These are phyloP conservation scores for Byssothecium circinans DNA, from an alignment of 2,329 filamentous ascomycete genomes.

Conservation along the genomic window DNA sequence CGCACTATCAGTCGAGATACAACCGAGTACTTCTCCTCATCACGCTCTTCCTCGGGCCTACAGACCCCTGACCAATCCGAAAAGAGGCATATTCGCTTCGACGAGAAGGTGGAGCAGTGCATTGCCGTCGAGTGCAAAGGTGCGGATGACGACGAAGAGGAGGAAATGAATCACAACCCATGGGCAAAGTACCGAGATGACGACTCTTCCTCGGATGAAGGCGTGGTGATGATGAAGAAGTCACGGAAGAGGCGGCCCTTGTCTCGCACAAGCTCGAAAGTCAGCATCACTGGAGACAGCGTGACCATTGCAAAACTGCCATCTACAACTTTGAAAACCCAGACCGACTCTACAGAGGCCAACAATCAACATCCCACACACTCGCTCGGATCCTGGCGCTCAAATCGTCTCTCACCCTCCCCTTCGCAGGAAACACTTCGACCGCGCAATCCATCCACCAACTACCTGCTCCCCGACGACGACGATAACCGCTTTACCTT, in stretches of 20 bases:
- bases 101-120: slow-evolving; percentile 92
- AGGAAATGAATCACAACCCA: slow-evolving; percentile 46
- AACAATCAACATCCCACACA: slow-evolving; percentile 54
- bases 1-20: slow-evolving; percentile 64
- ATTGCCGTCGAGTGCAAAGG: slow-evolving; percentile 89
- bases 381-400: slow-evolving; percentile 50
- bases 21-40: slow-evolving; percentile 61
- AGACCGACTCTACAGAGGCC: slow-evolving; percentile 72
- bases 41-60: slow-evolving; percentile 69
- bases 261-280: slow-evolving; percentile 59
- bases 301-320: slow-evolving; percentile 88
- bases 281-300: slow-evolving; percentile 63
- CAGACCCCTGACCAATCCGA: slow-evolving; percentile 64
- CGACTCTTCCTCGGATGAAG: slow-evolving; percentile 69
- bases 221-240: slow-evolving; percentile 79
- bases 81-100: slow-evolving; percentile 90
- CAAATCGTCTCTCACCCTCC: slow-evolving; percentile 64
- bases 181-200: slow-evolving; percentile 46
- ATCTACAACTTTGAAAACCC: slow-evolving; percentile 83
- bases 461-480: slow-evolving; percentile 65
- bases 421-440: slow-evolving; percentile 81
- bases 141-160: slow-evolving; percentile 72
- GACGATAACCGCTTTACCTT: slow-evolving; percentile 52
- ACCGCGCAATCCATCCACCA: slow-evolving; percentile 67
- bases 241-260: slow-evolving; percentile 53